These are phyloP conservation scores for Wickerhamomyces chaumierensis DNA, from an alignment of 805 yeast species.

Conservation along the genomic window DNA sequence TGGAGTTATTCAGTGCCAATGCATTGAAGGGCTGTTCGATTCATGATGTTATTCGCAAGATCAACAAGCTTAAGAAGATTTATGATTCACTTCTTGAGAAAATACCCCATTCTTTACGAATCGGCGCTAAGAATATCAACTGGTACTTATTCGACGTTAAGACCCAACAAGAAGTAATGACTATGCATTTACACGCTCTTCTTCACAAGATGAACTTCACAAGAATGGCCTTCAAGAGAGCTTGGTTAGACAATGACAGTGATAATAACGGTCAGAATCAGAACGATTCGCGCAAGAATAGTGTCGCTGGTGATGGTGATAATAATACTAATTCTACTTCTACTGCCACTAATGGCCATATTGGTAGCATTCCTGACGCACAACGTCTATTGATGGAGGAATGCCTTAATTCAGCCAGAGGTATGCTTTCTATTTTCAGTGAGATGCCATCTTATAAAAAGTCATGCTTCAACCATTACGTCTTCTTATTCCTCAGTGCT, in stretches of 20 bases:
- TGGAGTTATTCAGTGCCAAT: slow-evolving; percentile 11
- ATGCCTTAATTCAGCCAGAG: slow-evolving; percentile 14
- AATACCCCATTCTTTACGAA: slow-evolving; percentile 9
- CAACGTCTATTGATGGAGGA: slow-evolving; percentile 11
- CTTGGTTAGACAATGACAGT: slow-evolving; percentile 11
- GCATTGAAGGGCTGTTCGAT: slow-evolving; percentile 8
- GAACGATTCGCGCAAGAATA: too few species aligned
- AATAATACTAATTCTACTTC: too few species aligned
- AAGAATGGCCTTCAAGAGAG: slow-evolving; percentile 17
- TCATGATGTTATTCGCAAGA: slow-evolving; percentile 9
- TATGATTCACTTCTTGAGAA: slow-evolving; percentile 6
- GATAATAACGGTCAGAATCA: too few species aligned
- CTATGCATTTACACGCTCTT: slow-evolving; percentile 14
- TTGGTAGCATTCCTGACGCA: slow-evolving; percentile 1
- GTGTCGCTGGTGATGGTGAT: too few species aligned
- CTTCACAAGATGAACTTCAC: slow-evolving; percentile 13
- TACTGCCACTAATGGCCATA: too few species aligned
- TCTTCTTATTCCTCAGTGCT: slow-evolving; percentile 14
- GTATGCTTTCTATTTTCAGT: slow-evolving; percentile 5
- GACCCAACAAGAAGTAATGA: slow-evolving; percentile 3
- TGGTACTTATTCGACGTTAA: slow-evolving; percentile 1
- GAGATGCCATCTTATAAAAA: slow-evolving; percentile 3
- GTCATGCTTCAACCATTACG: slow-evolving; percentile 7
- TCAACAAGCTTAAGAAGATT: slow-evolving; percentile 9
- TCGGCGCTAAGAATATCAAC: slow-evolving; percentile 4